These are phyloP conservation scores for Mucor racemosus DNA, from an alignment of 371 early-diverging fungal species.

Conservation along the genomic window DNA sequence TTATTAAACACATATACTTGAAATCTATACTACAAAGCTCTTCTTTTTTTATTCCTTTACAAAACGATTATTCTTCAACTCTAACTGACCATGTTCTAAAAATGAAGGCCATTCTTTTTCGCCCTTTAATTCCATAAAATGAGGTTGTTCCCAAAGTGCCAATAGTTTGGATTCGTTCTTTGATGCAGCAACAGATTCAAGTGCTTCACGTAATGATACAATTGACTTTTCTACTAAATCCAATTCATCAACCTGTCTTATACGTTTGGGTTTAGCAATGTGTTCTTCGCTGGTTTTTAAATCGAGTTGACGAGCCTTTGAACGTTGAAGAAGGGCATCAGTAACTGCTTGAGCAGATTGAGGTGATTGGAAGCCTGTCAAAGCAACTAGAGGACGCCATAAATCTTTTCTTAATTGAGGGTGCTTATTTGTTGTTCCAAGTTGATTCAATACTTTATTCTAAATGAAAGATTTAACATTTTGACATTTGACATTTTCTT, in stretches of 20 bases:
- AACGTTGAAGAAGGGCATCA: conserved; percentile 64
- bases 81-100: conserved; percentile 51
- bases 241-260: conserved; percentile 46
- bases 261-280: conserved; percentile 49
- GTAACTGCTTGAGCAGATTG: conserved; percentile 59
- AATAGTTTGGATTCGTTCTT: conserved; percentile 33
- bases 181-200: conserved; percentile 32
- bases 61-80: conserved; percentile 51
- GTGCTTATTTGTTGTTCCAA: conserved; percentile 45
- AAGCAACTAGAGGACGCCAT: conserved; percentile 64
- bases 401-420: conserved; percentile 60
- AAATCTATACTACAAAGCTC: not conserved
- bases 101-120: conserved; percentile 52
- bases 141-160: conserved; percentile 56
- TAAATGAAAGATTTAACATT: conserved; percentile 18
- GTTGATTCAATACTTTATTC: conserved; percentile 44
- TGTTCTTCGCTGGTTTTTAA: conserved; percentile 42
- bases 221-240: conserved; percentile 47
- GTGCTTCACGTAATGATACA: conserved; percentile 47
- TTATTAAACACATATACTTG: conserved; percentile 7
- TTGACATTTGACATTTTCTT: conserved; percentile 4
- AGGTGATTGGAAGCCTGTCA: conserved; percentile 56
- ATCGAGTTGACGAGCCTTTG: conserved; percentile 43
- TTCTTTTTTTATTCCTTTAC: conserved; percentile 25
- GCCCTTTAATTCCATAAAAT: conserved; percentile 45